Evolutionary conservation across 2,329 filamentous ascomycete genomes (phyloP), one percentile per base, ranked within the genome.

Genomic region (Coniosporium tulheliwenetii): DNA sequence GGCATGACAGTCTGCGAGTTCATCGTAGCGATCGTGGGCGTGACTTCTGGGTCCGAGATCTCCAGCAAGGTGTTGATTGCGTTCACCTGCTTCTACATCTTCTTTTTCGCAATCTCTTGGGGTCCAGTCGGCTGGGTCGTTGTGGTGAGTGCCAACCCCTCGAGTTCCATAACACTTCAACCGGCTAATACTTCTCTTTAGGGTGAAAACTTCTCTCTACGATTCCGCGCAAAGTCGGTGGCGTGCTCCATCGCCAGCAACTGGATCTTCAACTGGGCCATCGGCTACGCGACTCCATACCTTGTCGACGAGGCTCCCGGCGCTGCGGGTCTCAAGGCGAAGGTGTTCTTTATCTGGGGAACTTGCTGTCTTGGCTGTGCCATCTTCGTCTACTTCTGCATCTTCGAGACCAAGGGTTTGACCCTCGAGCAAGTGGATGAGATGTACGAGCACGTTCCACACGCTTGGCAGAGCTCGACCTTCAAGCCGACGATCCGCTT

Each of bases 81-180:
- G 44, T 91, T 93, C 64, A 89, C 91, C 55, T 84, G 81, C 65
- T 77, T 93, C 63, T 91, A 87, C 72, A 85, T 94, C 69, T 86
- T 85, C 71, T 89, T 80, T 70, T 94, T 93, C 59, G 85, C 85
- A 26, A 26, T 26, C 19, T 26, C 19, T 7, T 26, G 19, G 19
- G 85, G 85, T 40, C 84, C 84, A 2, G 77, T 68, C 19, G 71
- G 69, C 10, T 76, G 71, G 73, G 66, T 66, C 38, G 73, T 89
- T 48, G 19, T 26, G 19, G 19, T 26, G 7, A 26, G 19, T 26
- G 3, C 7, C 19, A 26, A 4, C 19, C 7, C 19, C 19, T 26
- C 19, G 19, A 26, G 19, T 26, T 7, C 7, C 3, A 7, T 7
- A 26, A 26, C 19, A 26, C 19, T 26, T 26, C 19, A 26, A 26